Evolutionary conservation across 495 filamentous ascomycete genomes (phyloP).

Genomic region (Bryoglossum gracile): DNA sequence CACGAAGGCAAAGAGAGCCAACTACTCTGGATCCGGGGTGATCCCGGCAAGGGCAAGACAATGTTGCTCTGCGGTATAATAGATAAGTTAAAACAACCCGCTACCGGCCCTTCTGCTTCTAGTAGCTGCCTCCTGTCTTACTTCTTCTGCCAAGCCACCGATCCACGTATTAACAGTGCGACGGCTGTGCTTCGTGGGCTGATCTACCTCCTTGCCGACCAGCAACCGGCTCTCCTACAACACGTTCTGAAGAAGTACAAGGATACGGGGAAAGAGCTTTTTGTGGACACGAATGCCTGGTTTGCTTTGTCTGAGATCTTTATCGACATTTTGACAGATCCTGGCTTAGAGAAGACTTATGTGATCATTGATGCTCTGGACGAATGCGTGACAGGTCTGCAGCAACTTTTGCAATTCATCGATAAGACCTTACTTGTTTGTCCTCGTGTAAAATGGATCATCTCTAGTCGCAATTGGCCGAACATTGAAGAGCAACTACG

Average conservation of each 20-base stretch:
- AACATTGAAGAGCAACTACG: slow-evolving; percentile 12
- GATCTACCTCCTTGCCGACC: slow-evolving; percentile 29
- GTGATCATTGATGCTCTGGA: slow-evolving; percentile 43
- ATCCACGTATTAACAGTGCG: slow-evolving; percentile 26
- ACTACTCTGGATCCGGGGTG: slow-evolving; percentile 38
- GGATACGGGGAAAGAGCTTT: slow-evolving; percentile 21
- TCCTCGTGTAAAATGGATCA: slow-evolving; percentile 15
- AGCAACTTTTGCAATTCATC: slow-evolving; percentile 17
- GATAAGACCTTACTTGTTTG: background rate
- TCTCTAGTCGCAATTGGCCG: slow-evolving; percentile 16
- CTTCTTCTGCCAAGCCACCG: slow-evolving; percentile 39
- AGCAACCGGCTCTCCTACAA: slow-evolving; percentile 7
- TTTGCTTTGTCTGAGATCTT: slow-evolving; percentile 26
- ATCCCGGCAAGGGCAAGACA: slow-evolving; percentile 35
- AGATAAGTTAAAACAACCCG: slow-evolving; percentile 22
- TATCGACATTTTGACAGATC: slow-evolving; percentile 26
- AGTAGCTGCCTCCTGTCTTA: slow-evolving; percentile 31
- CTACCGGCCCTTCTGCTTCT: slow-evolving; percentile 24
- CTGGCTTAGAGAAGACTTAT: slow-evolving; percentile 13
- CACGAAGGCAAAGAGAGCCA: background rate
- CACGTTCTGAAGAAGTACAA: slow-evolving; percentile 17
- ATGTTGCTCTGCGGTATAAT: slow-evolving; percentile 35
- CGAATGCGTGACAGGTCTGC: slow-evolving; percentile 31
- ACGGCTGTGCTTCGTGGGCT: slow-evolving; percentile 29
- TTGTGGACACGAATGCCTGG: slow-evolving; percentile 27